phyloP scores from a whole-genome alignment of 1,284 basidiomycete species.

The Bjerkandera adusta region DNA sequence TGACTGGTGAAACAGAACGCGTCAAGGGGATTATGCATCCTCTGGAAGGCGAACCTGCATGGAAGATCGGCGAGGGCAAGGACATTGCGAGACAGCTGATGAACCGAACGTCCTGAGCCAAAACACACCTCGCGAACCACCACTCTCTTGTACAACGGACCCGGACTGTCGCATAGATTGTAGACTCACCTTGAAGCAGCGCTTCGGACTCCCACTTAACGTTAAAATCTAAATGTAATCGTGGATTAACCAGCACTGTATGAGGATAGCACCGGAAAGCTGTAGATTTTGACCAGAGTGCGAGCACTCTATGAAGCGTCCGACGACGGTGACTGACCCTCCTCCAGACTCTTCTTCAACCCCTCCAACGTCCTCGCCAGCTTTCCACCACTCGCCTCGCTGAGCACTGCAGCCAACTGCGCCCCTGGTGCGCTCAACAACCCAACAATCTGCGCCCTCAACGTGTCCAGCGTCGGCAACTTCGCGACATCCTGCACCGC shows the following conservation, averaged over 20 bases:
- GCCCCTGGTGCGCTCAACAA: slow-evolving; percentile 67
- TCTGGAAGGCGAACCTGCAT: slow-evolving; percentile 29
- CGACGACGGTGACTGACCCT: slow-evolving; percentile 30
- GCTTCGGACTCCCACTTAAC: too few relatives aligned
- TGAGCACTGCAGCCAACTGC: slow-evolving; percentile 67
- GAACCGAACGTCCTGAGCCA: slow-evolving; percentile 11
- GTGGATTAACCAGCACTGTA: not conserved
- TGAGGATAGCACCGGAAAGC: not conserved
- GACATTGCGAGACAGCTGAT: slow-evolving; percentile 36
- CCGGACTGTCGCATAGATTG: too few relatives aligned
- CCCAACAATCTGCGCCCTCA: slow-evolving; percentile 75
- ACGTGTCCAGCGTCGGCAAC: slow-evolving; percentile 67
- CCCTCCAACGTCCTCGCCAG: slow-evolving; percentile 77
- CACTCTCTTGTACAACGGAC: not conserved
- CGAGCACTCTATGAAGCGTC: not conserved
- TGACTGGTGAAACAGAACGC: slow-evolving; percentile 42
- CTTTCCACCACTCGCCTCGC: slow-evolving; percentile 71
- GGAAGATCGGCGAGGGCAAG: slow-evolving; percentile 40
- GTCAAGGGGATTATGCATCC: slow-evolving; percentile 33
- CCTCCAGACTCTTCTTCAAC: slow-evolving; percentile 71
- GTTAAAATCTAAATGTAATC: too few relatives aligned
- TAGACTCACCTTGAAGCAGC: too few relatives aligned
- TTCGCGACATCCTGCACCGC: slow-evolving; percentile 61
- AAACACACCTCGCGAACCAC: not conserved
- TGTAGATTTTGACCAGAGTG: not conserved